phyloP scores from a whole-genome alignment of 2,329 filamentous ascomycete genomes.

The Myrmaecium sp. region DNA sequence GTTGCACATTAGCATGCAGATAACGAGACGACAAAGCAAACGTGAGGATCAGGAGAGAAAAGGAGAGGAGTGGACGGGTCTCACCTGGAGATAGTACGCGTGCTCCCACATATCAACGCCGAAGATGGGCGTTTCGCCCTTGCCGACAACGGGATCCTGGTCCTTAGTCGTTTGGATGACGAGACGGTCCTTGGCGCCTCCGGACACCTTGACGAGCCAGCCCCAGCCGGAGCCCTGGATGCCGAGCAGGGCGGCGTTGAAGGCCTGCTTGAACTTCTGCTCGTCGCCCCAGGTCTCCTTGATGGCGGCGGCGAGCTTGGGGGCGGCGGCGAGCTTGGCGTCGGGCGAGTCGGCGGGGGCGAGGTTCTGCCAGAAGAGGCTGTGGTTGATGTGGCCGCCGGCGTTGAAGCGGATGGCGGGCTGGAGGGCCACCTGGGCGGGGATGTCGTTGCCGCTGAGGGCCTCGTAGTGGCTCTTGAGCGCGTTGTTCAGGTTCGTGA shows the following conservation, averaged over 20 bases:
- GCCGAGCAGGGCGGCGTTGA: conserved; percentile 46
- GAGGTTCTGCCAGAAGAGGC: conserved; percentile 80
- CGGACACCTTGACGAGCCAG: conserved; percentile 56
- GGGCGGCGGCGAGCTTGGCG: conserved; percentile 38
- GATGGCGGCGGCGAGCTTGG: conserved; percentile 45
- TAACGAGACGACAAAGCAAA: no score
- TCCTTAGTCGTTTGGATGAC: conserved; percentile 71
- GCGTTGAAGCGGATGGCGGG: conserved; percentile 70
- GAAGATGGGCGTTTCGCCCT: conserved; percentile 47
- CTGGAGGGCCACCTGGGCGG: conserved; percentile 50
- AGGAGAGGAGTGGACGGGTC: not conserved
- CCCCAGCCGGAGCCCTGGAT: conserved; percentile 81
- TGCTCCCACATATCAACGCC: conserved; percentile 91
- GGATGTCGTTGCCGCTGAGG: conserved; percentile 39
- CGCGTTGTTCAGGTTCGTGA: conserved; percentile 56
- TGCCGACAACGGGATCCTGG: conserved; percentile 57
- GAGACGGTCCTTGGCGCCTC: conserved; percentile 35
- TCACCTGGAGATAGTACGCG: conserved; percentile 69
- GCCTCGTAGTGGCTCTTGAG: conserved; percentile 43
- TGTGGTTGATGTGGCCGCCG: conserved; percentile 86
- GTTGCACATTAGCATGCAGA: no score
- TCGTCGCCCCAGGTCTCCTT: conserved; percentile 50
- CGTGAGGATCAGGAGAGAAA: conserved; percentile 1
- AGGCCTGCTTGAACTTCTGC: conserved; percentile 46
- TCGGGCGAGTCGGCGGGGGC: conserved; percentile 41